These are phyloP conservation scores for Fusarium incarnatum DNA, from an alignment of 2,329 filamentous ascomycete species.

Conservation along the genomic window DNA sequence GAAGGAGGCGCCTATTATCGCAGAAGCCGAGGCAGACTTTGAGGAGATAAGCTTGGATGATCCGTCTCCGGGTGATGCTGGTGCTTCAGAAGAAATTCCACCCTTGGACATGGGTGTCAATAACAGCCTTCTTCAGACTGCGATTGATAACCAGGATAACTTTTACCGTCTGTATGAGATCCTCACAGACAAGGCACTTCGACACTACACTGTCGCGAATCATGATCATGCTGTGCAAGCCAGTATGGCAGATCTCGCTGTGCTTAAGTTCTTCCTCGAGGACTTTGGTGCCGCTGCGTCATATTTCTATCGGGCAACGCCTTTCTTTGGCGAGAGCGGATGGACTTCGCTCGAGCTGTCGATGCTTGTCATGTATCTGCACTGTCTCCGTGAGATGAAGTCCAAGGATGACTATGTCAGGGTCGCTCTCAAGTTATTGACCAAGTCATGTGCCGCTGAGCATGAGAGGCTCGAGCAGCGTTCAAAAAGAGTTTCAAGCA, in stretches of 20 bases:
- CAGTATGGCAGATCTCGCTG: slow-evolving; percentile 84
- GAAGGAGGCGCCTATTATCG: slow-evolving; percentile 67
- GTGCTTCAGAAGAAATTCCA: slow-evolving; percentile 1
- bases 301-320: slow-evolving; percentile 82
- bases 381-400: slow-evolving; percentile 81
- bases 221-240: slow-evolving; percentile 82
- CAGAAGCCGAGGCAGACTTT: slow-evolving; percentile 61
- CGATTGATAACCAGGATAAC: slow-evolving; percentile 69
- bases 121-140: slow-evolving; percentile 68
- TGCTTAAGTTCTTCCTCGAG: slow-evolving; percentile 80
- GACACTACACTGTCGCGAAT: slow-evolving; percentile 83
- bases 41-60: slow-evolving; percentile 68
- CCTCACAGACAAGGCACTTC: slow-evolving; percentile 85
- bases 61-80: slow-evolving; percentile 43
- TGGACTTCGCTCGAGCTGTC: slow-evolving; percentile 86
- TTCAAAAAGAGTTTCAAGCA: slow-evolving; percentile 41
- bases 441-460: slow-evolving; percentile 71
- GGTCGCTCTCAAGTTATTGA: slow-evolving; percentile 78
- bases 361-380: slow-evolving; percentile 86
- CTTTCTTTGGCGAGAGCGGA: slow-evolving; percentile 79
- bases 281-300: slow-evolving; percentile 80
- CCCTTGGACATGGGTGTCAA: slow-evolving; percentile 52
- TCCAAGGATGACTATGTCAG: slow-evolving; percentile 83
- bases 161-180: slow-evolving; percentile 78
- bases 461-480: slow-evolving; percentile 59